Base-by-base conservation (phyloP, 352 stramenopile species). In the Phytophthora colocasiae region DNA sequence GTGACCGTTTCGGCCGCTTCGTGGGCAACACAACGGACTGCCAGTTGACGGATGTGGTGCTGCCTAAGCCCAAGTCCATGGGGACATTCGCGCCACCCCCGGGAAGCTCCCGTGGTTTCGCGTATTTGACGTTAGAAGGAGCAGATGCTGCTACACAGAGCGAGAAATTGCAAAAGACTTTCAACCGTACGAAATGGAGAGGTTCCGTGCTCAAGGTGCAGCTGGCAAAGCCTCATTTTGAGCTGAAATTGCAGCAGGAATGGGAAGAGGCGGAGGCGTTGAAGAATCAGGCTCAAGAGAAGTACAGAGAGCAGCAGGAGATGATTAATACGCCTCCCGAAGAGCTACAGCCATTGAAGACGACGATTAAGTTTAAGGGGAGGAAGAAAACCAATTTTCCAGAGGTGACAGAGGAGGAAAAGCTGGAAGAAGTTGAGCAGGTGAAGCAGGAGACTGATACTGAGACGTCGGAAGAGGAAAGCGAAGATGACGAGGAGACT, bases 141-240 rank as follows among this genome's bases (percentile, higher is more conserved):
- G 58, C 51, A 0, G 62, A 63, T 11, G 73, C 82, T 1, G 49
- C 44, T 7, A 38, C 41, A 3, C 75, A 80, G 26, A 66, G 71
- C 27, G 73, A 79, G 22, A 63, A 78, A 40, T 68, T 92, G 53
- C 69, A 78, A 29, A 85, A 89, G 61, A 87, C 81, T 6, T 95
- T 85, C 57, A 40, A 95, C 66, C 73, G 76, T 11, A 92, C 82
- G 14, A 95, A 95, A 60, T 95, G 86, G 86, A 73, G 81, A 10
- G 81, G 83, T 11, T 73, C 55, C 7, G 50, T 90, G 47, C 67
- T 95, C 12, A 75, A 76, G 27, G 79, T 95, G 49, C 81, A 91
- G 52, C 17, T 45, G n/a, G 86, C 86, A 1, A 74, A 75, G 46
- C 75, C 74, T 10, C 76, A 89, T 54, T 95, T 77, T 50, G 27